phyloP scores from a whole-genome alignment of 2,329 filamentous ascomycete species.

The Volutella citrinella region DNA sequence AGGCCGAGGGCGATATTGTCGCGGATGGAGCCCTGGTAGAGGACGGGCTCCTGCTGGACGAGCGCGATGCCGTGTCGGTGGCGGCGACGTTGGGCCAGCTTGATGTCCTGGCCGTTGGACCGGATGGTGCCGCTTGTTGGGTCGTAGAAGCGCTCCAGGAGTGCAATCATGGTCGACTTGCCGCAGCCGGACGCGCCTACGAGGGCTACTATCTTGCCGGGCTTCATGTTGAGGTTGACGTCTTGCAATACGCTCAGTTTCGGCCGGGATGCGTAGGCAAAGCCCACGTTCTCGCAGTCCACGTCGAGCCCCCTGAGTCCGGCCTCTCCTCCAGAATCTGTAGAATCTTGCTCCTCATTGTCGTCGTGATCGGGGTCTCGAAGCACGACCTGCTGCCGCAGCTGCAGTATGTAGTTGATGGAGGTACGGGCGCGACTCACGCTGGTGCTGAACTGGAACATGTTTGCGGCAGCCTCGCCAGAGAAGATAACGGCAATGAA shows the following conservation, averaged over 20 bases:
- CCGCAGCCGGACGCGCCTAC: conserved; percentile 58
- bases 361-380: conserved; percentile 27
- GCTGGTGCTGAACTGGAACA: conserved; percentile 49
- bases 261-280: conserved; percentile 52
- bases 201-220: conserved; percentile 50
- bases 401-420: conserved; percentile 47
- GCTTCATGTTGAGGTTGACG: conserved; percentile 38
- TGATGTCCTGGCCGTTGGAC: conserved; percentile 29
- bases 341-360: no score
- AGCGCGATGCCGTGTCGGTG: conserved; percentile 36
- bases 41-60: conserved; percentile 39
- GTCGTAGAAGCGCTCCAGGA: conserved; percentile 45
- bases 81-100: conserved; percentile 23
- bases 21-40: conserved; percentile 50
- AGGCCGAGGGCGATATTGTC: conserved; percentile 54
- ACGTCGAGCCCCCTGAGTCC: conserved; percentile 30
- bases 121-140: conserved; percentile 28
- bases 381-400: conserved; percentile 31
- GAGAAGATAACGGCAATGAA: conserved; percentile 50
- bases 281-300: conserved; percentile 50
- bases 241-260: conserved; percentile 34
- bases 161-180: conserved; percentile 57
- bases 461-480: conserved; percentile 36
- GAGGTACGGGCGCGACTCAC: conserved; percentile 48
- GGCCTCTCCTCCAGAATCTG: no score